These are phyloP conservation scores for Zygosaccharomyces bailii DNA, from an alignment of 805 yeast species.

Conservation along the genomic window DNA sequence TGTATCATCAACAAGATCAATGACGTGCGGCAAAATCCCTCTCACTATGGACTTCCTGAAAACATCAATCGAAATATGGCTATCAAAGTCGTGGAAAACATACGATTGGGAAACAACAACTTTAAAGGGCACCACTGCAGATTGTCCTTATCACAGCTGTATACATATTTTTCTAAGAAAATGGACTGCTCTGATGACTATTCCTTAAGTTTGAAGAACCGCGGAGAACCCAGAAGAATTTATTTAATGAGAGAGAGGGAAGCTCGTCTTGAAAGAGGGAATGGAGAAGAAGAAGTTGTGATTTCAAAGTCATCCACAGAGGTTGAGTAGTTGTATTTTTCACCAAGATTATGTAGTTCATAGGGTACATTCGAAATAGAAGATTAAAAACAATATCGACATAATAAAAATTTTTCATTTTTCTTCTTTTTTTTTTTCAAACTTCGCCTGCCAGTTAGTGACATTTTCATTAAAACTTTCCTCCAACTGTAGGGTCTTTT, in stretches of 20 bases:
- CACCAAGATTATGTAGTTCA: conserved; percentile 2
- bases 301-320: conserved; percentile 1
- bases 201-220: conserved; percentile 17
- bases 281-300: neutral
- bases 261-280: conserved; percentile 9
- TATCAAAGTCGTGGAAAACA: conserved; percentile 28
- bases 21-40: conserved; percentile 23
- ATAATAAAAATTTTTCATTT: neutral
- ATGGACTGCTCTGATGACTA: conserved; percentile 27
- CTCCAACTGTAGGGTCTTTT: conserved; percentile 18
- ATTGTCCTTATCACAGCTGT: conserved; percentile 27
- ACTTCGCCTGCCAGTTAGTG: conserved; percentile 25
- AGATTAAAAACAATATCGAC: neutral
- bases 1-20: conserved; percentile 27
- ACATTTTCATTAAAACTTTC: conserved; percentile 20
- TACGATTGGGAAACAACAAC: conserved; percentile 31
- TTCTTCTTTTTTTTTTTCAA: conserved; percentile 21
- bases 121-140: conserved; percentile 20
- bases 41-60: conserved; percentile 20
- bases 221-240: conserved; percentile 21
- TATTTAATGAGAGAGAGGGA: conserved; percentile 16
- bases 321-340: neutral
- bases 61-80: conserved; percentile 22
- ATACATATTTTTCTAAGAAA: conserved; percentile 29
- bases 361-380: neutral